Conservation (phyloP, 768 basidiomycete species). For the Boletus sp. region DNA sequence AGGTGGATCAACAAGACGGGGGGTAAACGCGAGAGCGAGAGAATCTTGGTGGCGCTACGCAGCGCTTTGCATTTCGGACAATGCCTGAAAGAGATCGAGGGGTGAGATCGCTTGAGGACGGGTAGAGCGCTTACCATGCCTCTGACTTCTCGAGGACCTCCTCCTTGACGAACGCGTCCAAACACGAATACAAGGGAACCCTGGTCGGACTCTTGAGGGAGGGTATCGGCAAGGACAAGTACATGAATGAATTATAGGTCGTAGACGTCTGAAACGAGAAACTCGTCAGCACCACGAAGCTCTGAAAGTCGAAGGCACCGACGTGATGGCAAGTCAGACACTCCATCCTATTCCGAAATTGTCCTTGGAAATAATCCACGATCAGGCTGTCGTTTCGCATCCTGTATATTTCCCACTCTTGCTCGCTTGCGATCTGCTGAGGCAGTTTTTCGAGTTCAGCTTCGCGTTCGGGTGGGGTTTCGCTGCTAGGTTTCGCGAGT, state of each 20-base stretch:
- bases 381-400: slow-evolving; percentile 90
- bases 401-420: slow-evolving; percentile 91
- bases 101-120: not conserved
- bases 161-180: slow-evolving; percentile 87
- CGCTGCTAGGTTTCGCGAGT: slow-evolving; percentile 63
- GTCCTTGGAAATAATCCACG: slow-evolving; percentile 97
- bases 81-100: slow-evolving; percentile 55
- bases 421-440: slow-evolving; percentile 82
- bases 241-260: slow-evolving; percentile 96
- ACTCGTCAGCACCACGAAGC: slow-evolving; percentile 11
- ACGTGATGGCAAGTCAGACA: slow-evolving; percentile 92
- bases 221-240: slow-evolving; percentile 88
- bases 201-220: slow-evolving; percentile 51
- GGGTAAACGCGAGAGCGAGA: slow-evolving; percentile 89
- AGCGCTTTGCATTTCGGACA: slow-evolving; percentile 92
- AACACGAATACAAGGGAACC: slow-evolving; percentile 73
- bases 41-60: slow-evolving; percentile 79
- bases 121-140: slow-evolving; percentile 66
- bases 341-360: slow-evolving; percentile 86
- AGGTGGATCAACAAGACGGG: slow-evolving; percentile 91
- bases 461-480: slow-evolving; percentile 76
- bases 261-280: slow-evolving; percentile 75
- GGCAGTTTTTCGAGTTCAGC: slow-evolving; percentile 85
- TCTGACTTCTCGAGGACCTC: slow-evolving; percentile 92
- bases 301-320: not conserved